Percentiles rank a stretch among this genome's conserved stretches.
Evolutionary conservation across 176 grass and related monocot genomes (phyloP).

Genomic region (Microstegium vimineum): DNA sequence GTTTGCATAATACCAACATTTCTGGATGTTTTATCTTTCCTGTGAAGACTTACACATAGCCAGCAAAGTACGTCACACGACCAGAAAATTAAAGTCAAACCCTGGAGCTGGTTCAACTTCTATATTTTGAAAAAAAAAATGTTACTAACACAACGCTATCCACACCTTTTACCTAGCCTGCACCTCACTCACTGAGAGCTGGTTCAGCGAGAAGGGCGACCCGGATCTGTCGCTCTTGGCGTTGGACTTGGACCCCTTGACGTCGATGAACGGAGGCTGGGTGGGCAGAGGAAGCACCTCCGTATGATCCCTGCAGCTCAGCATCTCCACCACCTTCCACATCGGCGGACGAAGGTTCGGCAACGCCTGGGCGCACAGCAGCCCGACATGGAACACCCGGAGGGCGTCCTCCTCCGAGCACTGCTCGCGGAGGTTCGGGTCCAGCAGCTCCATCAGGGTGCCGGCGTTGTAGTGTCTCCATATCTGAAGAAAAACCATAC

Average conservation of each 20-base stretch:
- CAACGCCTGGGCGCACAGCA: conserved; percentile 54
- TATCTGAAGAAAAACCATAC: conserved; percentile 37
- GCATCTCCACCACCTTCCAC: conserved; percentile 85
- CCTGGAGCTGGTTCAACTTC: neutral
- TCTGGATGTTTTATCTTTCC: neutral
- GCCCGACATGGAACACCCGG: conserved; percentile 58
- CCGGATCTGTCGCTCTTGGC: conserved; percentile 31
- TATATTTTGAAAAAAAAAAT: neutral
- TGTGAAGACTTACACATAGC: neutral
- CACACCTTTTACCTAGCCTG: conserved; percentile 42
- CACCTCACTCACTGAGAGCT: conserved; percentile 40
- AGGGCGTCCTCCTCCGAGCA: conserved; percentile 48
- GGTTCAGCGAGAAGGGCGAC: conserved; percentile 60
- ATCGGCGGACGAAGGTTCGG: conserved; percentile 60
- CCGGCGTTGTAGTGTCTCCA: conserved; percentile 56
- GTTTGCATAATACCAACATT: neutral
- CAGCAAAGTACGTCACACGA: neutral
- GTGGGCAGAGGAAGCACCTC: conserved; percentile 43
- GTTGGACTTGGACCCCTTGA: conserved; percentile 38
- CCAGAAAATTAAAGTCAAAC: neutral
- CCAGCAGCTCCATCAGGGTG: conserved; percentile 54
- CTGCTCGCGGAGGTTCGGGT: conserved; percentile 42
- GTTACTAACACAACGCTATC: neutral
- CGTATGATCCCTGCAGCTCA: conserved; percentile 22
- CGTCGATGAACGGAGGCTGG: conserved; percentile 59